Evolutionary conservation across 768 basidiomycete species (phyloP).

Genomic region (Collybia sp.): DNA sequence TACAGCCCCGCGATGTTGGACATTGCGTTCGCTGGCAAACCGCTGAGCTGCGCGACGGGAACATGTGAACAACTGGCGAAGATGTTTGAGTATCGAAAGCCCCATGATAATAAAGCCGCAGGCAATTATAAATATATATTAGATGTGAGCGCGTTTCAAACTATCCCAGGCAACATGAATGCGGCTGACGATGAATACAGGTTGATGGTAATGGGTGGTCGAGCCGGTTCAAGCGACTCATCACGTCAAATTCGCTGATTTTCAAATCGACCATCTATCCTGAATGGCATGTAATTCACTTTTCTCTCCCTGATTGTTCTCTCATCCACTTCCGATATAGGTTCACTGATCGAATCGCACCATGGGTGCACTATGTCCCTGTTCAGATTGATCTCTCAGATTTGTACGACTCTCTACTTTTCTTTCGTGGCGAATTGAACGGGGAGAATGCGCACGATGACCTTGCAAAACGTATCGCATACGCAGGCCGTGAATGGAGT

Average conservation of each 20-base stretch:
- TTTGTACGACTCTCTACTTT: slow-evolving; percentile 63
- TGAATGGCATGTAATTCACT: slow-evolving; percentile 44
- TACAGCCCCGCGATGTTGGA: slow-evolving; percentile 50
- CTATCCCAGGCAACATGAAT: too few relatives aligned
- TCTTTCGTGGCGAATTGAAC: slow-evolving; percentile 61
- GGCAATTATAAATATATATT: slow-evolving; percentile 56
- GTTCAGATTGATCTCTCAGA: slow-evolving; percentile 60
- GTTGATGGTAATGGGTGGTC: slow-evolving; percentile 62
- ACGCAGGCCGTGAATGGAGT: slow-evolving; percentile 54
- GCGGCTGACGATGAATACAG: slow-evolving; percentile 18
- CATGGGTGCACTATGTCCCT: slow-evolving; percentile 75
- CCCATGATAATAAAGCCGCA: slow-evolving; percentile 34
- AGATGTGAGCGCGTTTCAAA: slow-evolving; percentile 35
- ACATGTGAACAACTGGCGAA: slow-evolving; percentile 37
- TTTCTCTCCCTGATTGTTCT: neutral
- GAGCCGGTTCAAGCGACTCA: slow-evolving; percentile 56
- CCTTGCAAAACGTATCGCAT: slow-evolving; percentile 51
- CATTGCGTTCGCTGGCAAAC: slow-evolving; percentile 41
- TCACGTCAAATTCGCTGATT: slow-evolving; percentile 53
- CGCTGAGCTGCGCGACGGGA: slow-evolving; percentile 33
- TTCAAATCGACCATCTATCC: slow-evolving; percentile 65
- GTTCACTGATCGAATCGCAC: slow-evolving; percentile 48
- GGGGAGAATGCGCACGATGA: slow-evolving; percentile 54
- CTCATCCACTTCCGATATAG: slow-evolving; percentile 16
- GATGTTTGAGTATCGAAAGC: slow-evolving; percentile 41